These are phyloP conservation scores for Scutellaria galericulata DNA, from an alignment of 257 asterid species.

Conservation along the genomic window DNA sequence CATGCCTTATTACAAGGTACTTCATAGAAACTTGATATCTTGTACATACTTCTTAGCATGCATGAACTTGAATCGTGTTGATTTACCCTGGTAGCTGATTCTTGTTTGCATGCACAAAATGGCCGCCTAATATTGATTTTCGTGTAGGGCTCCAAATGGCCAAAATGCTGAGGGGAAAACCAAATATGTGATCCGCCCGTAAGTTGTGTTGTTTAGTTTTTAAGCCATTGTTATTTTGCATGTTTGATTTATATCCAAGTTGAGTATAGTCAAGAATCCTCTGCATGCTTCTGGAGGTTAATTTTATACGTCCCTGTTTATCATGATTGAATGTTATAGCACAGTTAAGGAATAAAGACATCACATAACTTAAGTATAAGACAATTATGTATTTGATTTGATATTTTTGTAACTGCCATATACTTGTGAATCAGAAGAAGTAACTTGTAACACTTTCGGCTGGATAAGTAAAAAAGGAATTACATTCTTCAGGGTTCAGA, in stretches of 20 bases:
- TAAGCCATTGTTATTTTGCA: conserved; percentile 6
- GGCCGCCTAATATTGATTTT: conserved; percentile 28
- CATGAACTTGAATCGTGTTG: conserved; percentile 19
- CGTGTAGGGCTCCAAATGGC: conserved; percentile 78
- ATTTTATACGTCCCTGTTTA: background rate
- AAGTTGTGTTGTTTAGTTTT: conserved; percentile 44
- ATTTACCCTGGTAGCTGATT: conserved; percentile 8
- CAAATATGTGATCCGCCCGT: conserved; percentile 93
- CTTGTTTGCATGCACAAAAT: conserved; percentile 18
- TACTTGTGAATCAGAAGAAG: conserved; percentile 18
- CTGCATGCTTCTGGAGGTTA: conserved; percentile 8
- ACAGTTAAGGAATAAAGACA: conserved; percentile 10
- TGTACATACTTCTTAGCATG: conserved; percentile 19
- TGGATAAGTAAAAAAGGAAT: conserved; percentile 23
- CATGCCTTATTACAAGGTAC: conserved; percentile 89
- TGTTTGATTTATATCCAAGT: conserved; percentile 11
- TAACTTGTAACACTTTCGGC: conserved; percentile 17
- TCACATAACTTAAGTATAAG: background rate
- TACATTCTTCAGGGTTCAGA: background rate
- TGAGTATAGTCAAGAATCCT: conserved; percentile 23
- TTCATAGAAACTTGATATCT: conserved; percentile 30
- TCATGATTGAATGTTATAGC: conserved; percentile 17
- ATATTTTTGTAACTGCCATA: conserved; percentile 20
- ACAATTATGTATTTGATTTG: conserved; percentile 21
- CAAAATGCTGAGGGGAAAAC: conserved; percentile 88